Percentiles rank a stretch among this genome's conserved stretches.
Conservation (phyloP, 2,329 filamentous ascomycete genomes). For the Bertia moriformis region DNA sequence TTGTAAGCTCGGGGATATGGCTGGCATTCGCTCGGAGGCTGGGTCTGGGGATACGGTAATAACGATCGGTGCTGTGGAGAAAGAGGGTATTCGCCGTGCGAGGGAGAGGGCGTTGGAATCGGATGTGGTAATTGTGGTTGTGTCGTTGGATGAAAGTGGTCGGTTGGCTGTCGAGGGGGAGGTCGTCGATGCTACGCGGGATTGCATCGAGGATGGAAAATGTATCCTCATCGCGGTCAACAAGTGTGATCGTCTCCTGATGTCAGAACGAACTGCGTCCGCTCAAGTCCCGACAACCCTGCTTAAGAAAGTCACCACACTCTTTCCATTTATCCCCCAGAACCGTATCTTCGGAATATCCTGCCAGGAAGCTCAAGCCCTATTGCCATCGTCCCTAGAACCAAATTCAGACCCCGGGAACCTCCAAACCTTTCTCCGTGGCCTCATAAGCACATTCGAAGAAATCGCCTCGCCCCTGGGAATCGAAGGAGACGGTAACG, state of each 20-base stretch:
- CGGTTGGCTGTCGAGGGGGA: slow-evolving; percentile 24
- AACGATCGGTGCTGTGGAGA: slow-evolving; percentile 59
- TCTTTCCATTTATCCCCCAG: slow-evolving; percentile 47
- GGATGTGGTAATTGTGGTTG: slow-evolving; percentile 70
- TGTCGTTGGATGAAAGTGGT: slow-evolving; percentile 46
- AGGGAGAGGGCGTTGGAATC: slow-evolving; percentile 68
- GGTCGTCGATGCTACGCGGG: slow-evolving; percentile 39
- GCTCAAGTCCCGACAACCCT: slow-evolving; percentile 21
- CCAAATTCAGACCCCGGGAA: slow-evolving; percentile 40
- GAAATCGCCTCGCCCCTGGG: slow-evolving; percentile 56
- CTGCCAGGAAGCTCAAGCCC: slow-evolving; percentile 1
- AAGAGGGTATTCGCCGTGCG: slow-evolving; percentile 80
- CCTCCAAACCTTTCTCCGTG: slow-evolving; percentile 53
- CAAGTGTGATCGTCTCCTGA: slow-evolving; percentile 37
- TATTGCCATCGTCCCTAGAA: slow-evolving; percentile 4
- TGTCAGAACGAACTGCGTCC: slow-evolving; percentile 21
- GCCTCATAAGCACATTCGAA: slow-evolving; percentile 54
- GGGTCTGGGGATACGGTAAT: slow-evolving; percentile 7
- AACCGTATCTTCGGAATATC: slow-evolving; percentile 2
- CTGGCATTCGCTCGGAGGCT: slow-evolving; percentile 55
- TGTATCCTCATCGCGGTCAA: slow-evolving; percentile 43
- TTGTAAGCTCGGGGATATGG: slow-evolving; percentile 90
- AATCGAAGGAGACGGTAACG: slow-evolving; percentile 38
- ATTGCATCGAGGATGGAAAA: slow-evolving; percentile 31
- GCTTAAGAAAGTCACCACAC: slow-evolving; percentile 36